Percentiles rank a stretch among this genome's conserved stretches.
These are phyloP conservation scores for Debaryomycetaceae sp. DNA, from an alignment of 1,139 yeast species.

Conservation along the genomic window DNA sequence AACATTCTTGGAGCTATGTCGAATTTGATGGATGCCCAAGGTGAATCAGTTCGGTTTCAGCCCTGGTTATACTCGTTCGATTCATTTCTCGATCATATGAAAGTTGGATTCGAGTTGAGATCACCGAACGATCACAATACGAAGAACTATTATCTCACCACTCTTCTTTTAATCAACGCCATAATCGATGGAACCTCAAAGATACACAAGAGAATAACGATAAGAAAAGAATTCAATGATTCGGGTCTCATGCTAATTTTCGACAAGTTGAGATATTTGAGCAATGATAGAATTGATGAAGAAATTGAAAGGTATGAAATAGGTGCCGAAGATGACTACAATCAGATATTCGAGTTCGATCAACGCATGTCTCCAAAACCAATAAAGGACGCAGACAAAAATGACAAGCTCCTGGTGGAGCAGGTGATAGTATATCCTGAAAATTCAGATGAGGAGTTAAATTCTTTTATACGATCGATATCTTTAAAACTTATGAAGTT, in stretches of 20 bases:
- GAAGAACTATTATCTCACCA: conserved; percentile 42
- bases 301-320: conserved; percentile 43
- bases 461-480: conserved; percentile 9
- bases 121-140: conserved; percentile 22
- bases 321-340: conserved; percentile 40
- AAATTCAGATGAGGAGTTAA: conserved; percentile 6
- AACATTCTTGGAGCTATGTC: conserved; percentile 32
- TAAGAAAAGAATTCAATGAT: conserved; percentile 41
- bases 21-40: conserved; percentile 31
- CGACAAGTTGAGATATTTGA: conserved; percentile 32
- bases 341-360: conserved; percentile 12
- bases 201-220: conserved; percentile 25
- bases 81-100: conserved; percentile 29
- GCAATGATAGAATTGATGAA: conserved; percentile 40
- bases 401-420: not conserved
- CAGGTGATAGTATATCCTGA: not conserved
- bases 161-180: conserved; percentile 43
- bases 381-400: not conserved
- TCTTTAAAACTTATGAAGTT: conserved; percentile 23
- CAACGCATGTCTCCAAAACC: conserved; percentile 1
- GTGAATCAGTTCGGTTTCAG: conserved; percentile 36
- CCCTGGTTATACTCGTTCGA: conserved; percentile 43
- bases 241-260: conserved; percentile 38
- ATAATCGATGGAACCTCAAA: conserved; percentile 35
- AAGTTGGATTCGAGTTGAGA: not conserved